phyloP scores from a whole-genome alignment of 2,329 filamentous ascomycete genomes.

The Tolypocladium capitatum region DNA sequence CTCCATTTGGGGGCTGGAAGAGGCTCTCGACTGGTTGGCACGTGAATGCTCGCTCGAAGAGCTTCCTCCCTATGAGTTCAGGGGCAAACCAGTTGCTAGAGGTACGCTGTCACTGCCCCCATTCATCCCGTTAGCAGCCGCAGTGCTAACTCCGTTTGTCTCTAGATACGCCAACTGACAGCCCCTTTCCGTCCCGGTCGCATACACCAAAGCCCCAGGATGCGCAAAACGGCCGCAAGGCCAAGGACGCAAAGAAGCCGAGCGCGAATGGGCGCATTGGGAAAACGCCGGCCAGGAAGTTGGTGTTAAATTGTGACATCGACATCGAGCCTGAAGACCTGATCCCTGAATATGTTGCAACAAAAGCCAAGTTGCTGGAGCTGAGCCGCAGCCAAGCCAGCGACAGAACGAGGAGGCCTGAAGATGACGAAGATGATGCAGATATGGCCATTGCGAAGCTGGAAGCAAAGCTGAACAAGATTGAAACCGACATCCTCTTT shows the following conservation, averaged over 20 bases:
- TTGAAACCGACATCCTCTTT: constrained; percentile 68
- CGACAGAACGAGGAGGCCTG: constrained; percentile 5
- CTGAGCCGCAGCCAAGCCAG: constrained; percentile 15
- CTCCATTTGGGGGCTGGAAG: constrained; percentile 71
- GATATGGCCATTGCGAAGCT: constrained; percentile 48
- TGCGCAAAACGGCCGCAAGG: constrained; percentile 12
- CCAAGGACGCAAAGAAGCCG: constrained; percentile 18
- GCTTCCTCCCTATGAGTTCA: constrained; percentile 54
- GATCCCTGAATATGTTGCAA: constrained; percentile 61
- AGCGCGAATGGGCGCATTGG: constrained; percentile 8
- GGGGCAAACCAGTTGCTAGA: constrained; percentile 22
- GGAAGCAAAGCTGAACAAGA: constrained; percentile 58
- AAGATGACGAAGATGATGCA: constrained; percentile 8
- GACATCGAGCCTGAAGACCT: constrained; percentile 66
- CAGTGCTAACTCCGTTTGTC: constrained; percentile 3
- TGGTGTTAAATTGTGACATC: constrained; percentile 42
- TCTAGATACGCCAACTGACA: constrained; percentile 35
- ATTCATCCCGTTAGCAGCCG: not conserved
- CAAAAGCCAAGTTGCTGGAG: constrained; percentile 55
- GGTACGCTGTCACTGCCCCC: constrained; percentile 11
- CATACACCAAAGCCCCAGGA: constrained; percentile 31
- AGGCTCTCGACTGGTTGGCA: constrained; percentile 84
- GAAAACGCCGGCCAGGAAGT: constrained; percentile 24
- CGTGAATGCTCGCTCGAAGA: constrained; percentile 56
- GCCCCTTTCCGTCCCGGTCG: constrained; percentile 34